These are phyloP conservation scores for Clavispora asparagi DNA, from an alignment of 805 yeast species.

Conservation along the genomic window DNA sequence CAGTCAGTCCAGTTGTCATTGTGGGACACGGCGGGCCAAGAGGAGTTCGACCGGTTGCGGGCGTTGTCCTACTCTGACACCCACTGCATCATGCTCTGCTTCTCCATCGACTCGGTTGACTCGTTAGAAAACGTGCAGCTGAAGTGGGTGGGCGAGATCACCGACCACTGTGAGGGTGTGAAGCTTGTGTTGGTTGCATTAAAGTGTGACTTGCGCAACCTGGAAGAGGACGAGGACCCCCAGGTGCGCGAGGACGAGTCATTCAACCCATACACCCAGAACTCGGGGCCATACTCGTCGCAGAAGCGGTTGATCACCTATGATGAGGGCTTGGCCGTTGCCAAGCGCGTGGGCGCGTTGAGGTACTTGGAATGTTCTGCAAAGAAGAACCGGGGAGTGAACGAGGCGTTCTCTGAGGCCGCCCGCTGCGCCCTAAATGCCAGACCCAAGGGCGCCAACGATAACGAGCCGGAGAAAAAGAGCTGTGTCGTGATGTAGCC, in stretches of 20 bases:
- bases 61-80: constrained; percentile 92
- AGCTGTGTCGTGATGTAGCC: constrained; percentile 35
- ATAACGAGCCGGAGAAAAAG: constrained; percentile 39
- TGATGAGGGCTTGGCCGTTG: constrained; percentile 91
- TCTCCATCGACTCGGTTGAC: constrained; percentile 89
- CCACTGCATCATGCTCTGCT: constrained; percentile 94
- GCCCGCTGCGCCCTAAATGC: constrained; percentile 94
- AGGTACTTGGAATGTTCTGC: constrained; percentile 97
- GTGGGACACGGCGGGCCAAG: constrained; percentile 99
- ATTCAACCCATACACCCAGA: constrained; percentile 27
- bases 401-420: constrained; percentile 98
- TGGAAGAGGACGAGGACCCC: constrained; percentile 38
- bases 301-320: constrained; percentile 64
- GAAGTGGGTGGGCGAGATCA: constrained; percentile 95
- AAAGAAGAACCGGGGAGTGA: constrained; percentile 94
- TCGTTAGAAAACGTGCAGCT: constrained; percentile 92
- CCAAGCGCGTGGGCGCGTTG: constrained; percentile 88
- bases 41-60: constrained; percentile 91
- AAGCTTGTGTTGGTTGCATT: constrained; percentile 89
- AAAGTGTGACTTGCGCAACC: constrained; percentile 85
- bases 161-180: constrained; percentile 96
- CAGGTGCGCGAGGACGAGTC: constrained; percentile 19
- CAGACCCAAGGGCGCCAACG: constrained; percentile 68
- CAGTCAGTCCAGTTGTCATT: constrained; percentile 86
- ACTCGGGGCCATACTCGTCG: constrained; percentile 30